A percentile compares a stretch with the other conserved stretches of the same genome.
Conservation (phyloP, 2,329 filamentous ascomycete species). For the Talaromyces sp. region DNA sequence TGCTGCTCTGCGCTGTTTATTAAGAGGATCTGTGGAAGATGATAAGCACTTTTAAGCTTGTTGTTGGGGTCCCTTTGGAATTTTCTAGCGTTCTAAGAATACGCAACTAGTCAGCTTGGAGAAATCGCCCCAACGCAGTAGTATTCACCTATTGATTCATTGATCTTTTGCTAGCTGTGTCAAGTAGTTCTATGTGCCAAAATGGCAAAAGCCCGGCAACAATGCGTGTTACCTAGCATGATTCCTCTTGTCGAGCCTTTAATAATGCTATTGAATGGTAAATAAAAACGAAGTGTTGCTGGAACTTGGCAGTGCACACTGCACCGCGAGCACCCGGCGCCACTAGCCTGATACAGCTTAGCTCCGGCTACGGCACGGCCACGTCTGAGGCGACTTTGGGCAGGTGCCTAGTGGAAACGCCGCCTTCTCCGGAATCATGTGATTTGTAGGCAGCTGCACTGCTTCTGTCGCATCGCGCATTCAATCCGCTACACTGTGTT, state of each 20-base stretch:
- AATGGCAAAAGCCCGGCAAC: neutral
- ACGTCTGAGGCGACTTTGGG: neutral
- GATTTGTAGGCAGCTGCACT: conserved; percentile 9
- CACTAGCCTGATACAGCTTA: neutral
- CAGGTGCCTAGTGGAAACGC: conserved; percentile 10
- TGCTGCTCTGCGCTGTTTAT: neutral
- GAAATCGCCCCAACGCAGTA: neutral
- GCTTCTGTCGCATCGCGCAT: neutral
- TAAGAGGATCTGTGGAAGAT: neutral
- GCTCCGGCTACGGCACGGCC: neutral
- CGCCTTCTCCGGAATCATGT: conserved; percentile 7
- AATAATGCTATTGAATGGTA: neutral
- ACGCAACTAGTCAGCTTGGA: neutral
- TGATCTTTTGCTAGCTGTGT: neutral
- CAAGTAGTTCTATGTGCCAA: neutral
- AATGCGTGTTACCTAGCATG: neutral
- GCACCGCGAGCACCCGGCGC: neutral
- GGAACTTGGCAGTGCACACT: too few species aligned
- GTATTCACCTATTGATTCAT: neutral
- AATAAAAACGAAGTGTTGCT: neutral
- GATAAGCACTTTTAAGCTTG: neutral
- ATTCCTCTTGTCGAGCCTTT: neutral
- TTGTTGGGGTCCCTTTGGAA: neutral
- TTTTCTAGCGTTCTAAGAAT: neutral
- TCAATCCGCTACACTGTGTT: neutral